Conservation (phyloP, 78 protist species). For the Protostelium mycophagum region DNA sequence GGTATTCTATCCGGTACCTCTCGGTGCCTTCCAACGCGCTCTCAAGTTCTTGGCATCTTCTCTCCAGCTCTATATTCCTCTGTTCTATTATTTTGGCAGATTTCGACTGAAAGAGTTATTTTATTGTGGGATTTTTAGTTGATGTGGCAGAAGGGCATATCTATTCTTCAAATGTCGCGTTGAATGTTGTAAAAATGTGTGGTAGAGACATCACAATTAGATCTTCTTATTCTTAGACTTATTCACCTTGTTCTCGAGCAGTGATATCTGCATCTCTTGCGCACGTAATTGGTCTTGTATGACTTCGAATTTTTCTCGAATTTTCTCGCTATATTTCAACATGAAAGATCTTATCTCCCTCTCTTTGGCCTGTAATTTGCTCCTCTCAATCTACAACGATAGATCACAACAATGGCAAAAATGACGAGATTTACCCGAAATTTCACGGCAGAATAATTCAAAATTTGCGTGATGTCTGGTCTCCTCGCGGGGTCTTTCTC, state of each 20-base stretch:
- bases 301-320: too few relatives aligned
- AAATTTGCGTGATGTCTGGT: neutral
- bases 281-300: neutral
- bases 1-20: too few relatives aligned
- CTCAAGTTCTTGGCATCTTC: too few relatives aligned
- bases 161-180: neutral
- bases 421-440: neutral
- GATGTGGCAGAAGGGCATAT: neutral
- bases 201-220: neutral
- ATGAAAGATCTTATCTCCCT: neutral
- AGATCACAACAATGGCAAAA: neutral
- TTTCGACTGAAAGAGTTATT: too few relatives aligned
- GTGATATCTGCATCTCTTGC: neutral
- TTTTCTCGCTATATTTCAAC: neutral
- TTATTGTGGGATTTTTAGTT: too few relatives aligned
- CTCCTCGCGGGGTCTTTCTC: neutral
- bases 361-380: neutral
- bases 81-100: too few relatives aligned
- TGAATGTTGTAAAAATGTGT: neutral
- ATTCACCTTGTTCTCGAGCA: neutral
- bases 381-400: neutral
- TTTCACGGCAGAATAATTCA: neutral
- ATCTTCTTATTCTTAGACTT: neutral
- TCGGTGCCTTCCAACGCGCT: too few relatives aligned
- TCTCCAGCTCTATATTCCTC: too few relatives aligned